Evolutionary conservation across 2,329 filamentous ascomycete species (phyloP).

Genomic region (Davidsoniella australis): DNA sequence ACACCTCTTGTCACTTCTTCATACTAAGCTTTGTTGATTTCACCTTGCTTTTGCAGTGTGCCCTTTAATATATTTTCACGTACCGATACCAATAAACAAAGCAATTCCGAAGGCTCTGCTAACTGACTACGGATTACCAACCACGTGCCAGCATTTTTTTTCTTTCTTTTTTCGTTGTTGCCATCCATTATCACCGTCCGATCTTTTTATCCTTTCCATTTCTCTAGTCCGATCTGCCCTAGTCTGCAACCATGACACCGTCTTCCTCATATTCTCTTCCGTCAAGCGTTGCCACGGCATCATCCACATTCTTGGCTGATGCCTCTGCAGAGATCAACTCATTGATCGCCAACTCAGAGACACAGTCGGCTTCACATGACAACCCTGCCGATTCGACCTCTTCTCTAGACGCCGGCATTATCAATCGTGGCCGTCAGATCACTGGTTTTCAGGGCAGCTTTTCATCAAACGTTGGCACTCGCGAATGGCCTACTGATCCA

Average conservation of each 20-base stretch:
- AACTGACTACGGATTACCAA: too few relatives aligned
- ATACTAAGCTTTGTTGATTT: background rate
- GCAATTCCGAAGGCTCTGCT: too few relatives aligned
- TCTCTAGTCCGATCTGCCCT: background rate
- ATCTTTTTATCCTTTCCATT: background rate
- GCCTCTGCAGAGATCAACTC: conserved; percentile 9
- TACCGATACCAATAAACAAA: too few relatives aligned
- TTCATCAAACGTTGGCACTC: conserved; percentile 12
- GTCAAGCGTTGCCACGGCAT: background rate
- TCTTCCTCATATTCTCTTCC: background rate
- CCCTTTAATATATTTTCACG: background rate
- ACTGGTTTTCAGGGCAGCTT: conserved; percentile 11
- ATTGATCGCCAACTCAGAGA: conserved; percentile 3
- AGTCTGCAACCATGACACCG: background rate
- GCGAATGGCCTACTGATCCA: conserved; percentile 9
- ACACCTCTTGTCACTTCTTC: background rate
- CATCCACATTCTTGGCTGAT: conserved; percentile 6
- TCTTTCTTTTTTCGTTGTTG: background rate
- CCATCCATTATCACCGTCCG: background rate
- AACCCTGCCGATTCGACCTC: background rate
- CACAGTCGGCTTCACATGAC: background rate
- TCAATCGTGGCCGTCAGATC: conserved; percentile 11
- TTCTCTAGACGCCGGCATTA: conserved; percentile 6
- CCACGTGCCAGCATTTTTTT: background rate
- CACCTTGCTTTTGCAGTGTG: background rate